A percentile compares a stretch with the other conserved stretches of the same genome.
Evolutionary conservation across 352 stramenopile genomes (phyloP).

Genomic region (Globisporangium parvum): DNA sequence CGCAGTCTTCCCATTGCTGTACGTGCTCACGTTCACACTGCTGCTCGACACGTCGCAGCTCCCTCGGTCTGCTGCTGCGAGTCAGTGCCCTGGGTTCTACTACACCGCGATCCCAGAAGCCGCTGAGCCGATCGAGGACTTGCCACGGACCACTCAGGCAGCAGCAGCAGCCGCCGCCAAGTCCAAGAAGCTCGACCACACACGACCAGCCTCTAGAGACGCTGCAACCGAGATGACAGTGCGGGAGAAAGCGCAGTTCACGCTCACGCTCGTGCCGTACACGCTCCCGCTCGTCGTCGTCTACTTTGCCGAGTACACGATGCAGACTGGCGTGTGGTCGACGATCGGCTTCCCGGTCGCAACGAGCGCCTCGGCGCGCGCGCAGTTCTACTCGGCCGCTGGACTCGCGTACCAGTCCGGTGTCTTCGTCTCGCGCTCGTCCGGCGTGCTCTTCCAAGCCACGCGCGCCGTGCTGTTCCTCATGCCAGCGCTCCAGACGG

Average conservation of each 20-base stretch:
- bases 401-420: conserved; percentile 91
- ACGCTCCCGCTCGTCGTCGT: conserved; percentile 89
- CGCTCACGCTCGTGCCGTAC: conserved; percentile 85
- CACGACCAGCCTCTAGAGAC: neutral
- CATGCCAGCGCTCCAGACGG: conserved; percentile 82
- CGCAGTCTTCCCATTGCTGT: conserved; percentile 53
- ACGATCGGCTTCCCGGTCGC: conserved; percentile 91
- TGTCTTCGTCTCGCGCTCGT: conserved; percentile 91
- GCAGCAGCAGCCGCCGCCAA: neutral
- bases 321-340: conserved; percentile 92
- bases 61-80: conserved; percentile 12
- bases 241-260: conserved; percentile 60
- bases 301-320: conserved; percentile 93
- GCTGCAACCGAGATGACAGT: conserved; percentile 29
- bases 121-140: conserved; percentile 4
- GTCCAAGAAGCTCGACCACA: conserved; percentile 6
- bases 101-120: conserved; percentile 37
- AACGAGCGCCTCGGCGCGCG: conserved; percentile 49
- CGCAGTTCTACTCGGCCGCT: conserved; percentile 86
- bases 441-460: conserved; percentile 76
- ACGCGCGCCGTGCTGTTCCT: conserved; percentile 77
- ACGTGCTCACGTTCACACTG: conserved; percentile 55
- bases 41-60: conserved; percentile 53
- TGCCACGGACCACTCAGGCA: neutral
- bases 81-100: conserved; percentile 14